Base-by-base conservation (phyloP, 2,329 filamentous ascomycete species). In the Microcyclospora tardicrescens region DNA sequence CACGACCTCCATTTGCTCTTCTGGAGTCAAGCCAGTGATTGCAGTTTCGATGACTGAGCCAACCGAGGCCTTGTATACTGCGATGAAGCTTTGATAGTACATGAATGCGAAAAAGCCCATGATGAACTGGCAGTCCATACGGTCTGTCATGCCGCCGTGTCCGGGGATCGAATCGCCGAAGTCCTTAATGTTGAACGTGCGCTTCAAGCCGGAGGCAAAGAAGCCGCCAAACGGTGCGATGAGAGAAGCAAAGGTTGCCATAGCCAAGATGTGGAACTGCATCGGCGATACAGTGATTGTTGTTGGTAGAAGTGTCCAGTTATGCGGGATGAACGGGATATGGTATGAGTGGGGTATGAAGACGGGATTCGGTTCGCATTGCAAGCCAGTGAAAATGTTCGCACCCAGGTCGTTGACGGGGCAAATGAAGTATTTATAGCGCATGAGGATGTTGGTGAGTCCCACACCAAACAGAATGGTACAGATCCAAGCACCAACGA, bases 81-180 rank as follows among this genome's bases (percentile, higher is more conserved):
- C 87, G 55, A 98, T 89, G 61, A 98, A 98, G 56, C 83, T 53
- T 61, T 95, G 87, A 65, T 93, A 98, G 66, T 98, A 98, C 74
- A 98, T 87, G 68, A 86, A 96, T 12, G 89, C 77, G 55, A 98
- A 96, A 64, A 94, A 91, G 8, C 91, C 91, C 91, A 98, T 98
- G 68, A 96, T 96, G 66, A 98, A 98, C 59, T 98, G 91, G 61
- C 91, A 98, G 59, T 98, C 91, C 89, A 98, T 96, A 45, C 91
- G 83, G 60, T 98, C 91, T 12, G 91, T 98, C 67, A 98, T 96
- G 51, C 91, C 91, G 44, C 91, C 91, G 55, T 98, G 91, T 15
- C 91, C 91, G 1, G 91, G 91, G 51, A 98, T 98, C 1, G 86
- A 93, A 63, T 98, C 84, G 50, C 91, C 91, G 65, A 98, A 98